These are phyloP conservation scores for Fraxinus sp. DNA, from an alignment of 305 asterid species.

Conservation along the genomic window DNA sequence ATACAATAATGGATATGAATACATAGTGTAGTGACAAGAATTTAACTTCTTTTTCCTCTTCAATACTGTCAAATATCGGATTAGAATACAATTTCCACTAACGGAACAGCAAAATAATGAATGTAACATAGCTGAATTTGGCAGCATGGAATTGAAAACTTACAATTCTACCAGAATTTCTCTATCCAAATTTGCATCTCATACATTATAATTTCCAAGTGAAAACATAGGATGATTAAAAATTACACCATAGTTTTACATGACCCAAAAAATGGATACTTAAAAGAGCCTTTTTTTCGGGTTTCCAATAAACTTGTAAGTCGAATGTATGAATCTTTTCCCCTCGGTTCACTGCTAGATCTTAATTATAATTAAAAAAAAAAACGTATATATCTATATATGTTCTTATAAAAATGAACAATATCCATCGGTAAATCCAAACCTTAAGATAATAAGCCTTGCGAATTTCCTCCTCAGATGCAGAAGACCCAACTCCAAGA, in stretches of 20 bases:
- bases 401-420: neutral
- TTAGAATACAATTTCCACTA: neutral
- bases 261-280: neutral
- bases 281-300: neutral
- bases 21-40: neutral
- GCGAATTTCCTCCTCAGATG: constrained; percentile 73
- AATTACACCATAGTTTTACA: neutral
- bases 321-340: neutral
- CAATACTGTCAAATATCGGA: neutral
- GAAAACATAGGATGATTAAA: neutral
- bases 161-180: neutral
- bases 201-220: neutral
- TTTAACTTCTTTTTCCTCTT: neutral
- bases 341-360: neutral
- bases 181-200: neutral
- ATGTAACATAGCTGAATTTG: neutral
- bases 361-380: neutral
- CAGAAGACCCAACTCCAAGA: constrained; percentile 60
- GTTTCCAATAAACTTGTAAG: neutral
- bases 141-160: neutral
- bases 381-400: neutral
- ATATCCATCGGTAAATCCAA: neutral
- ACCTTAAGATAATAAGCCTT: constrained; percentile 90
- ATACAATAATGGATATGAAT: neutral
- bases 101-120: neutral